Percentiles rank a stretch among this genome's conserved stretches.
Conservation (phyloP, 176 grass and related monocot genomes). For the maize (Zea mays) region DNA sequence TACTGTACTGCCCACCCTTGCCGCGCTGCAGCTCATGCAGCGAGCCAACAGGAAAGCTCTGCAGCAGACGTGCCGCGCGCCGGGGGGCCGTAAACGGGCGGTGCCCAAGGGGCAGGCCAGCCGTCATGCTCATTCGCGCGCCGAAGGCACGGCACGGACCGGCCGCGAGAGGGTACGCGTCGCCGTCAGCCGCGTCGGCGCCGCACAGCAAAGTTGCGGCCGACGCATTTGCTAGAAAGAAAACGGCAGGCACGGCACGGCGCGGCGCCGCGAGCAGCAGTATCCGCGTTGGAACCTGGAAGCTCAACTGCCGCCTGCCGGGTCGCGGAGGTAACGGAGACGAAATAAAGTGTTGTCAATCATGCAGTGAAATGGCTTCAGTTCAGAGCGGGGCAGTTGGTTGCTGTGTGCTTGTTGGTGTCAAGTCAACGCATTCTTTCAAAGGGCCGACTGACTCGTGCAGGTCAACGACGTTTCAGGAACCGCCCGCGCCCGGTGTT, state of each 20-base stretch:
- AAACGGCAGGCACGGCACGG: neutral
- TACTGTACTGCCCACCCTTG: too few relatives aligned
- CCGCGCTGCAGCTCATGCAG: too few relatives aligned
- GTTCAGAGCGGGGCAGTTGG: neutral
- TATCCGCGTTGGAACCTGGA: neutral
- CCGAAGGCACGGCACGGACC: neutral
- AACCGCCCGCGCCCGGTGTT: neutral
- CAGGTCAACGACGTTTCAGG: slow-evolving; percentile 1
- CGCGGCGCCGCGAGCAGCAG: neutral
- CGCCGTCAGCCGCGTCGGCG: neutral
- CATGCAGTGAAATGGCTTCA: neutral
- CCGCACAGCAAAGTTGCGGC: neutral
- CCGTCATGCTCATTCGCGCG: neutral
- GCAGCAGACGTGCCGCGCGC: neutral
- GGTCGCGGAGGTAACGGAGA: neutral
- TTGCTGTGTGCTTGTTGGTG: neutral
- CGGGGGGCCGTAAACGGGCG: neutral
- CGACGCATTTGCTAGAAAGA: neutral
- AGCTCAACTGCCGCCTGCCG: neutral
- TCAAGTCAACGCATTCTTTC: neutral
- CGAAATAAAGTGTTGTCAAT: neutral
- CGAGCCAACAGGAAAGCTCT: neutral
- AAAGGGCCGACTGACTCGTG: neutral
- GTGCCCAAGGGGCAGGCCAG: neutral
- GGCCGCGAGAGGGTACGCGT: neutral